These are phyloP conservation scores for Lactarius hatsudake DNA, from an alignment of 768 basidiomycete genomes.

Conservation along the genomic window DNA sequence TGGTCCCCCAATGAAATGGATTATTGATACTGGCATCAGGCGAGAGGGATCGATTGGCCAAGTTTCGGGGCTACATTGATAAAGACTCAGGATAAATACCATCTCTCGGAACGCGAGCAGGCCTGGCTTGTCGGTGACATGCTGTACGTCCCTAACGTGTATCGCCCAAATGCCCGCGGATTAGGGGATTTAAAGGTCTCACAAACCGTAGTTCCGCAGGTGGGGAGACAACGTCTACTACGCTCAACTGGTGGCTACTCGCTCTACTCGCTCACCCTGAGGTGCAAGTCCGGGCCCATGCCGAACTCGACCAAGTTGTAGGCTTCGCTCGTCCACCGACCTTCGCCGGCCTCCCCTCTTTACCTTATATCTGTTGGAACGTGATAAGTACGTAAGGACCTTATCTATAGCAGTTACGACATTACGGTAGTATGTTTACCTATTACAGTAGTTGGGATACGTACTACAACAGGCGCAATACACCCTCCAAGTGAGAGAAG, in stretches of 20 bases:
- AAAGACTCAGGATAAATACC: not conserved
- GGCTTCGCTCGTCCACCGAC: not conserved
- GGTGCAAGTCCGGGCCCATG: not conserved
- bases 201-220: not conserved
- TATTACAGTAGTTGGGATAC: too few species aligned
- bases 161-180: not conserved
- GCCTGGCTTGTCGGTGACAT: conserved; percentile 22
- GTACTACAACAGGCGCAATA: too few species aligned
- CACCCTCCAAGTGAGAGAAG: too few species aligned
- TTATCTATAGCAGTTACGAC: too few species aligned
- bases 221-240: not conserved
- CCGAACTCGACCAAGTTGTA: not conserved
- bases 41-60: not conserved
- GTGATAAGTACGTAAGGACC: too few species aligned
- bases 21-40: not conserved
- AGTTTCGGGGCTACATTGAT: conserved; percentile 8
- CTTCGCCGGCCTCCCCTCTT: not conserved
- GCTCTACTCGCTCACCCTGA: not conserved
- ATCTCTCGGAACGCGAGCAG: conserved; percentile 12
- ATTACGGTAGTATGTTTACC: too few species aligned
- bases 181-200: not conserved
- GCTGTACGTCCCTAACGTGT: conserved; percentile 18
- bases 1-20: not conserved
- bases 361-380: not conserved
- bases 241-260: not conserved